Evolutionary conservation across 345 rosid species (phyloP), one percentile per base, ranked within the genome.

Genomic region (Aegle marmelos): DNA sequence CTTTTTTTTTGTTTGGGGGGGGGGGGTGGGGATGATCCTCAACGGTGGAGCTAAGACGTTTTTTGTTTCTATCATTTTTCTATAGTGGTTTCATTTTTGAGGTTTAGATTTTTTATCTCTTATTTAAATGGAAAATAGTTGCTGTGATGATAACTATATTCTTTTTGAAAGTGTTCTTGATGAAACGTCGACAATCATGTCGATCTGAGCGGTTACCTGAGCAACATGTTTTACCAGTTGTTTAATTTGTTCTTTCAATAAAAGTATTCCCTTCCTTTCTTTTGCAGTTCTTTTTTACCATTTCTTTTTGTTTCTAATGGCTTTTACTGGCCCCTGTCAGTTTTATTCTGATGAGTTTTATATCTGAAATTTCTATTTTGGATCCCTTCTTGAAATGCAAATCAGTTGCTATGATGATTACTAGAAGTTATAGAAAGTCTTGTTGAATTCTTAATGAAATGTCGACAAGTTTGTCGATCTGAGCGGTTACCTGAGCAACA

Each of bases 401-500:
- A 37, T 63, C 64, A 30, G 84, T 86, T 86, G 86, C 88, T 1
- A 28, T 85, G 88, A 86, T 85, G 86, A 83, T 54, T 30, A 45
- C 61, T 61, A 50, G 57, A 76, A 75, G 72, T 76, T 21, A 53
- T 45, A 41, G 59, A 80, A 79, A 75, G 72, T 73, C 73, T 59
- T 69, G 58, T 9, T 61, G 24, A 48, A 22, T 68, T 79, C 84
- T 83, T 79, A 66, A 76, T 86, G 91, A 86, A 72, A 75, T 64
- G 22, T 80, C 60, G 85, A 78, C 89, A 30, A 13, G 24, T 34
- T 59, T 74, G 89, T 83, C 76, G 72, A 67, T 80, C 88, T 86
- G 90, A 84, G 90, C 85, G 85, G 92, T 89, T 84, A 86, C 76
- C 88, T 87, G 90, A 87, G 89, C 93, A 90, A 80, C 89, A 31